phyloP scores from a whole-genome alignment of 2,329 filamentous ascomycete species.

The Hypoxylon sp. region DNA sequence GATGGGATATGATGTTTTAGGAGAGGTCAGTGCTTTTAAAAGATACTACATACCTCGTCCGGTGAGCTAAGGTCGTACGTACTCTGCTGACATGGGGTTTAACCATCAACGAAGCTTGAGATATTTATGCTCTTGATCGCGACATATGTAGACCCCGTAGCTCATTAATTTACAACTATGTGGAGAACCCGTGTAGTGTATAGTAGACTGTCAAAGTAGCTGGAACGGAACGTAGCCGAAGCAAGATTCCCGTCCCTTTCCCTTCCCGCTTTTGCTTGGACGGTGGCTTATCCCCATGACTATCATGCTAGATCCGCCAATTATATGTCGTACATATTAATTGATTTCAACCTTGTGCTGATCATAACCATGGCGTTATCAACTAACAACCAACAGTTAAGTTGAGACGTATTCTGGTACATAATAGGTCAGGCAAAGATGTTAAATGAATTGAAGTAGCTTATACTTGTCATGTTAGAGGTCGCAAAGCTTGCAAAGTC shows the following conservation, averaged over 20 bases:
- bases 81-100: constrained; percentile 14
- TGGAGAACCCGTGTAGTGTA: constrained; percentile 30
- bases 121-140: constrained; percentile 23
- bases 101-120: constrained; percentile 26
- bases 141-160: constrained; percentile 10
- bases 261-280: constrained; percentile 19
- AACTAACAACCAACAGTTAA: constrained; percentile 15
- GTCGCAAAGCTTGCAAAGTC: neutral
- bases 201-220: constrained; percentile 25
- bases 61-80: constrained; percentile 17
- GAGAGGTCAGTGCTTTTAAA: constrained; percentile 31
- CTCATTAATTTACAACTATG: constrained; percentile 17
- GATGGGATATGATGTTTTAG: constrained; percentile 18
- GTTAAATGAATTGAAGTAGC: constrained; percentile 12
- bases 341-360: constrained; percentile 12
- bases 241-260: constrained; percentile 32
- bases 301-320: constrained; percentile 12
- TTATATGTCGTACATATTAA: constrained; percentile 10
- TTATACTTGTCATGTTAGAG: constrained; percentile 23
- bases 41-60: constrained; percentile 28
- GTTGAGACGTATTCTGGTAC: constrained; percentile 3
- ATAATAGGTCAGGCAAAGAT: constrained; percentile 3
- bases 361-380: constrained; percentile 6
- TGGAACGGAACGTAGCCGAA: constrained; percentile 40
- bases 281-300: constrained; percentile 23